Evolutionary conservation across 306 rosid species (phyloP), one percentile per base, ranked within the genome.

Genomic region (Castanospermum australe): DNA sequence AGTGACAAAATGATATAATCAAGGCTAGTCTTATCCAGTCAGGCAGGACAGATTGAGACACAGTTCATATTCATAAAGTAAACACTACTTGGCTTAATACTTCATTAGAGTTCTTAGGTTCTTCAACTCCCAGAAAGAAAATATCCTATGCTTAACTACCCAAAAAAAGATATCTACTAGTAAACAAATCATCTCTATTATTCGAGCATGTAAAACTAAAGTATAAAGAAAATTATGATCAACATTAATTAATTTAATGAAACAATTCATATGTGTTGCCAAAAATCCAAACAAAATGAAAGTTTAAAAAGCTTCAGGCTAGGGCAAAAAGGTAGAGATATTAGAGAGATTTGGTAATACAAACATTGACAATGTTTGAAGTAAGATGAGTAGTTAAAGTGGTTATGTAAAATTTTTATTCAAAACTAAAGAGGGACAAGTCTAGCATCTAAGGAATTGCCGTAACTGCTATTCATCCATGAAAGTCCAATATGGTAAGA

Each of bases 391-490:
- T 38, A 38, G 42, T 38, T 38, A 8, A 38, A 38, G 8, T 8
- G 42, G 17, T 12, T 44, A 11, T n/a, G n/a, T n/a, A 67, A 1
- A 45, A 44, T 6, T 2, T 2, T 21, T 2, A 28, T 38, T 9
- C 10, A 15, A 68, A 68, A 28, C 12, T 67, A 41, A 4, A 21
- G n/a, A 21, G 38, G 24, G 4, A 67, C 33, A 13, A 1, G 24
- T 69, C 44, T 47, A 28, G 8, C 20, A 48, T 69, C 44, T 47
- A 2, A n/a, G 18, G 35, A 45, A 28, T 28, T 28, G 32, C 28
- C 13, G 28, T 15, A 13, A 47, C 57, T 3, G 5, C n/a, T 8
- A n/a, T 69, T 69, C 44, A 66, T 50, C 84, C 90, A 86, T 63
- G n/a, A 80, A 67, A 83, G 90, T 4, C 7, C 59, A 47, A 48